These are phyloP conservation scores for Paspalum notatum DNA, from an alignment of 176 grass and related monocot genomes.

Conservation along the genomic window DNA sequence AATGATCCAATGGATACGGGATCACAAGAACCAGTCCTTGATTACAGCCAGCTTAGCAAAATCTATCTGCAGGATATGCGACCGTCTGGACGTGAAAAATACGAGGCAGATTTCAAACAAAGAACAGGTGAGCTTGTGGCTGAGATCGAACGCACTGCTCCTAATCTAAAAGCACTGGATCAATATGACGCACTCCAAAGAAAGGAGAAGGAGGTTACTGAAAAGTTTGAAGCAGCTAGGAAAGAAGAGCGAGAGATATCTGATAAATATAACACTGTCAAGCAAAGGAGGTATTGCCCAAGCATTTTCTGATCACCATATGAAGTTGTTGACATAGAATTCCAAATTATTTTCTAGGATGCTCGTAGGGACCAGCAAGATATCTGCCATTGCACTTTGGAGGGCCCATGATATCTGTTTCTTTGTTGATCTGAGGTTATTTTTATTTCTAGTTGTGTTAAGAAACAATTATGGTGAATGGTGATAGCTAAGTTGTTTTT, in stretches of 20 bases:
- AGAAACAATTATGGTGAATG: background rate
- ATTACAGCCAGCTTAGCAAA: slow-evolving; percentile 79
- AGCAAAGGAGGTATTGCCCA: slow-evolving; percentile 71
- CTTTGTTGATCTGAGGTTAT: slow-evolving; percentile 11
- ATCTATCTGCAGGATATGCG: slow-evolving; percentile 69
- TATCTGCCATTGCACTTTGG: background rate
- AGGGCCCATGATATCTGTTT: background rate
- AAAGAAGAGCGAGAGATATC: slow-evolving; percentile 94
- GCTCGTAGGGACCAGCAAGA: slow-evolving; percentile 30
- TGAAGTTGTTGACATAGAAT: slow-evolving; percentile 12
- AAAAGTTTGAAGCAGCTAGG: slow-evolving; percentile 89
- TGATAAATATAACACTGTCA: slow-evolving; percentile 81
- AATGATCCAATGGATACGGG: slow-evolving; percentile 83
- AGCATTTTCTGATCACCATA: slow-evolving; percentile 21
- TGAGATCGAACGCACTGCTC: slow-evolving; percentile 89
- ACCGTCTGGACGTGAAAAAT: slow-evolving; percentile 75
- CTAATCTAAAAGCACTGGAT: slow-evolving; percentile 94
- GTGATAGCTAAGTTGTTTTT: background rate
- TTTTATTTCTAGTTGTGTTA: background rate
- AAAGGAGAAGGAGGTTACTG: slow-evolving; percentile 89
- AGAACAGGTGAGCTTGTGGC: slow-evolving; percentile 61
- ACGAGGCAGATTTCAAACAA: slow-evolving; percentile 87
- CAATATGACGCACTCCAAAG: slow-evolving; percentile 87
- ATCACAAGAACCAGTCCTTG: slow-evolving; percentile 52
- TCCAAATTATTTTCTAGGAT: slow-evolving; percentile 12